A percentile compares a stretch with the other conserved stretches of the same genome.
Evolutionary conservation across 208 protist species (phyloP).

Genomic region (Angomonas ambiguus): DNA sequence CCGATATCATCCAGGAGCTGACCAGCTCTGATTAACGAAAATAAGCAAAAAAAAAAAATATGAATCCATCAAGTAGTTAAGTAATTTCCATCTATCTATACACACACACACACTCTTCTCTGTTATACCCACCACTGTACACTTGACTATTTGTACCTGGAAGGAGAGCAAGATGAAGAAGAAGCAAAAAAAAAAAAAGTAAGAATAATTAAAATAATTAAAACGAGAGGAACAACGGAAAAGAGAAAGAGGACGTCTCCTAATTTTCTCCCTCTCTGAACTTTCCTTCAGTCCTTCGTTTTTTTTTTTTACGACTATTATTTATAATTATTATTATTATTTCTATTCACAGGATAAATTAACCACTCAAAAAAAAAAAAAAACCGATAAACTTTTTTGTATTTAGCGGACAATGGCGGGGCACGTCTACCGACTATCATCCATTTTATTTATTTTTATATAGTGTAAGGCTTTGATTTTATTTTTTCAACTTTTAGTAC

Average conservation of each 20-base stretch:
- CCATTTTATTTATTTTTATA: neutral
- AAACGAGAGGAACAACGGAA: neutral
- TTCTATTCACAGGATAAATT: too few relatives aligned
- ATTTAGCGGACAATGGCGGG: neutral
- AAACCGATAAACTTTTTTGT: neutral
- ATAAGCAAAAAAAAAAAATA: neutral
- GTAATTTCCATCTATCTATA: too few relatives aligned
- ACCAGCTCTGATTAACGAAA: constrained; percentile 21
- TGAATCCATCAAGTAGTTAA: too few relatives aligned
- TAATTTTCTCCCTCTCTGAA: too few relatives aligned
- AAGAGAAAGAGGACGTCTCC: too few relatives aligned
- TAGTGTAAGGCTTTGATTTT: constrained; percentile 3
- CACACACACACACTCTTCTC: too few relatives aligned
- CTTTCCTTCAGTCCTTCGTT: too few relatives aligned
- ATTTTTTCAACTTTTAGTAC: neutral
- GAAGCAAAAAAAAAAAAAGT: neutral
- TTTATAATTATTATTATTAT: too few relatives aligned
- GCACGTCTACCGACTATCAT: neutral
- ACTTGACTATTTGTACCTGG: too few relatives aligned
- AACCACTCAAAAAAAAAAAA: constrained; percentile 3
- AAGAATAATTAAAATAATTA: neutral
- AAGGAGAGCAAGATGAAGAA: too few relatives aligned
- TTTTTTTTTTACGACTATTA: neutral
- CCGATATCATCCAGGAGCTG: constrained; percentile 47
- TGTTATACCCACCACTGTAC: too few relatives aligned